Evolutionary conservation across 2,329 filamentous ascomycete species (phyloP), one percentile per base, ranked within the genome.

Genomic region (Scedosporium minutisporum): DNA sequence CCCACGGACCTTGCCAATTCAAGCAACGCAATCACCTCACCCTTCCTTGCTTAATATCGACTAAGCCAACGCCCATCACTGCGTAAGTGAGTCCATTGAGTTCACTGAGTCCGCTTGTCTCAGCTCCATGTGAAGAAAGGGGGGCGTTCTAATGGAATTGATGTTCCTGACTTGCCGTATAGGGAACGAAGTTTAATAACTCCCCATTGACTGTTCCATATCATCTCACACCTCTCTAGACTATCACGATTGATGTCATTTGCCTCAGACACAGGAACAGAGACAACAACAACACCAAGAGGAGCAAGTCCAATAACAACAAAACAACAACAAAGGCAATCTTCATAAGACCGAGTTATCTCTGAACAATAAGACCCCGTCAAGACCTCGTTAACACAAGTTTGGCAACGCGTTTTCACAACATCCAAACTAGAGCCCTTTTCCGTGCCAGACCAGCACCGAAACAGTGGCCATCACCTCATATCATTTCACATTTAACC

Each of bases 351-450:
- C 65, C 64, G 62, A 69, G 65, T 69, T 67, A 71, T 68, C 67
- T 67, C 67, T 67, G 66, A 65, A 64, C 66, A 67, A 74, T 73
- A 74, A 74, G 69, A 74, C 71, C 70, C 72, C 71, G 67, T 71
- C 72, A 67, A 75, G 71, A 74, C 70, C 68, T 73, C 66, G 69
- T 72, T 74, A 72, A 69, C 73, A 73, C 69, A 69, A 67, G 65
- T 42, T 64, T 68, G 65, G 65, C 67, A 57, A 67, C 66, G 67
- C 69, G 68, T 68, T 69, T 67, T 69, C 67, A 55, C 51, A 55
- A 55, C 51, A 55, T 25, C 23, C 18, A 55, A 29, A 14, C 23
- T 55, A 38, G 57, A 41, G 27, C 38, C 29, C 23, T n/a, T 58
- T 16, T n/a, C 14, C 57, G 27, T 38, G n/a, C 57, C 74, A 77